These are phyloP conservation scores for Ajuga reptans DNA, from an alignment of 305 asterid species.

Conservation along the genomic window DNA sequence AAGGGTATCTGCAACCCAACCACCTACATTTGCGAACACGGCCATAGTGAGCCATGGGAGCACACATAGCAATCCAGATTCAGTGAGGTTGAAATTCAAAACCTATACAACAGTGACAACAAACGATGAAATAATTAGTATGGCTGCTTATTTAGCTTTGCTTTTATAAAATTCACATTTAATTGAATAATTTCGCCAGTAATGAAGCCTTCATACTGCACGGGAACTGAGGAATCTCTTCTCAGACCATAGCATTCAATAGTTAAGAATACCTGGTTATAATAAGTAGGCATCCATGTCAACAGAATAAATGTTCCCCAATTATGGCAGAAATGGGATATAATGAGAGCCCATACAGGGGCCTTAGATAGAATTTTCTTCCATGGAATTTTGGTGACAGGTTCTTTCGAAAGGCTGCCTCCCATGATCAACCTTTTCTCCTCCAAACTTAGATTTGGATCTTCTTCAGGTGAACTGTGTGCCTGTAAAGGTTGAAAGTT, in stretches of 20 bases:
- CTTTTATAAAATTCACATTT: background rate
- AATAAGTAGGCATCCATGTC: constrained; percentile 99
- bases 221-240: background rate
- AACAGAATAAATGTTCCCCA: constrained; percentile 98
- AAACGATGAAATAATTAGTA: background rate
- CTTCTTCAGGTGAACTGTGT: constrained; percentile 78
- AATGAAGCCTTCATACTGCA: background rate
- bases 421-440: constrained; percentile 65
- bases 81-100: constrained; percentile 83
- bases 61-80: constrained; percentile 71
- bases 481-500: constrained; percentile 44
- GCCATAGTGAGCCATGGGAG: constrained; percentile 95
- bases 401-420: constrained; percentile 54
- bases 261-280: constrained; percentile 67
- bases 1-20: constrained; percentile 85
- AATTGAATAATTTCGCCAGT: background rate
- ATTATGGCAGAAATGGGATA: constrained; percentile 97
- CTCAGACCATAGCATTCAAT: constrained; percentile 3
- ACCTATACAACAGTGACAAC: constrained; percentile 39
- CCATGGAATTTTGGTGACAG: constrained; percentile 86
- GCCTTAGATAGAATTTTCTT: constrained; percentile 73
- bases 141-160: background rate
- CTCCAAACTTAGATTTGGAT: constrained; percentile 56
- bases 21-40: constrained; percentile 71
- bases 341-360: constrained; percentile 98